phyloP scores from a whole-genome alignment of 306 rosid species.

The Trifolium fragiferum region DNA sequence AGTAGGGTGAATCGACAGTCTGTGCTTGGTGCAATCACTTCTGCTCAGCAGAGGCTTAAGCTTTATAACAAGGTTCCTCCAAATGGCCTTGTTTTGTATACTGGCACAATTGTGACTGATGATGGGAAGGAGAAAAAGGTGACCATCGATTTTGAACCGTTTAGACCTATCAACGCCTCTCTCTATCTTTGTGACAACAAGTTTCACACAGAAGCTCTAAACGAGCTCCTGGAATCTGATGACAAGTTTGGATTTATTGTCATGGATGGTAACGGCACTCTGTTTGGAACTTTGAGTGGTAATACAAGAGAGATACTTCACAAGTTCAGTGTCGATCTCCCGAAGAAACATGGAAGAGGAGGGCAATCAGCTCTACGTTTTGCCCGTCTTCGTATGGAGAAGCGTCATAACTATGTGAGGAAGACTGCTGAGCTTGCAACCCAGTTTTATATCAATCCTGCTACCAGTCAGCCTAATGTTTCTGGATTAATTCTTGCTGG shows the following conservation, averaged over 20 bases:
- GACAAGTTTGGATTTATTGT: slow-evolving; percentile 90
- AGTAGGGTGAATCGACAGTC: slow-evolving; percentile 93
- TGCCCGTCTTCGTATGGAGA: slow-evolving; percentile 97
- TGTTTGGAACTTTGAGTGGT: slow-evolving; percentile 88
- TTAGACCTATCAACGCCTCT: slow-evolving; percentile 85
- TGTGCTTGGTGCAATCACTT: slow-evolving; percentile 85
- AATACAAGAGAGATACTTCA: slow-evolving; percentile 90
- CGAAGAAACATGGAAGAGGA: slow-evolving; percentile 94
- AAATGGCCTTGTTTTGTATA: slow-evolving; percentile 81
- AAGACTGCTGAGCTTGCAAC: slow-evolving; percentile 95
- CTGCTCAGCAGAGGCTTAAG: slow-evolving; percentile 90
- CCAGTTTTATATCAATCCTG: slow-evolving; percentile 83
- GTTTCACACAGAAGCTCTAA: slow-evolving; percentile 84
- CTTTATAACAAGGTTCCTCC: slow-evolving; percentile 90
- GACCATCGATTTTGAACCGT: slow-evolving; percentile 89
- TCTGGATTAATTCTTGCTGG: slow-evolving; percentile 88
- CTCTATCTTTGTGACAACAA: slow-evolving; percentile 92
- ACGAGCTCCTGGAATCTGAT: slow-evolving; percentile 84
- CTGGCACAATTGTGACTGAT: slow-evolving; percentile 85
- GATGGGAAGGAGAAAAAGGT: slow-evolving; percentile 94
- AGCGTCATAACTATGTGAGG: slow-evolving; percentile 89
- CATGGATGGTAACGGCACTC: slow-evolving; percentile 91
- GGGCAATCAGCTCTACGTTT: slow-evolving; percentile 90
- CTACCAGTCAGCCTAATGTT: slow-evolving; percentile 93
- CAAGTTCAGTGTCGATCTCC: slow-evolving; percentile 88